phyloP scores from a whole-genome alignment of 768 basidiomycete species.

The Phanerochaete carnosa region DNA sequence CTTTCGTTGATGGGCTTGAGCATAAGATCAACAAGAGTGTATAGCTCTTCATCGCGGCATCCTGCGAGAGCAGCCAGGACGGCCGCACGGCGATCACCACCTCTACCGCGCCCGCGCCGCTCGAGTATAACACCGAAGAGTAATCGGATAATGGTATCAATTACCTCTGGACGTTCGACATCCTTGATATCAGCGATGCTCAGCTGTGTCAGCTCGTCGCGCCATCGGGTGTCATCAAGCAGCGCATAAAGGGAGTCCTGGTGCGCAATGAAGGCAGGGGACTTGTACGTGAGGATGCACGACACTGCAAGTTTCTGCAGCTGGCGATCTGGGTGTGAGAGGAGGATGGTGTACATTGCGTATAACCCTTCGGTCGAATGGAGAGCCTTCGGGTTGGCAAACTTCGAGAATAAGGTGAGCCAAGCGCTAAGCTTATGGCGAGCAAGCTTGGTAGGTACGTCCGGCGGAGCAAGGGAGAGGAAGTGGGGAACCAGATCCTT shows the following conservation, averaged over 20 bases:
- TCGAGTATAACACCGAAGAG: conserved; percentile 89
- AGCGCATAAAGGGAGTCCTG: conserved; percentile 67
- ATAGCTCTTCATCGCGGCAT: conserved; percentile 72
- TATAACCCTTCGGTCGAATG: conserved; percentile 64
- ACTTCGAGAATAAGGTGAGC: conserved; percentile 85
- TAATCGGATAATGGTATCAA: conserved; percentile 70
- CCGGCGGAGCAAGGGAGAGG: conserved; percentile 45
- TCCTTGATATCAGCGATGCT: conserved; percentile 55
- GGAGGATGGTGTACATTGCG: conserved; percentile 62
- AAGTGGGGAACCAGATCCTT: conserved; percentile 87
- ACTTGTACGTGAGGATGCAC: conserved; percentile 83
- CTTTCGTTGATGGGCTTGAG: conserved; percentile 53
- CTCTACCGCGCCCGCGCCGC: conserved; percentile 62
- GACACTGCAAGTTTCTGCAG: conserved; percentile 74
- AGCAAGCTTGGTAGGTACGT: conserved; percentile 39
- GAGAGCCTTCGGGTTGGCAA: conserved; percentile 90
- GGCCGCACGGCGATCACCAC: conserved; percentile 68
- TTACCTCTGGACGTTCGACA: conserved; percentile 57
- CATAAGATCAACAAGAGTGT: conserved; percentile 84
- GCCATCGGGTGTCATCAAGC: conserved; percentile 82
- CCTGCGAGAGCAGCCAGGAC: conserved; percentile 68
- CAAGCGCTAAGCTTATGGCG: conserved; percentile 68
- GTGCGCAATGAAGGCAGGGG: conserved; percentile 46
- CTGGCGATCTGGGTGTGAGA: conserved; percentile 80
- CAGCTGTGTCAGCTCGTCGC: conserved; percentile 81